Evolutionary conservation across 2,329 filamentous ascomycete genomes (phyloP).

Genomic region (Dothideomycetes sp.): DNA sequence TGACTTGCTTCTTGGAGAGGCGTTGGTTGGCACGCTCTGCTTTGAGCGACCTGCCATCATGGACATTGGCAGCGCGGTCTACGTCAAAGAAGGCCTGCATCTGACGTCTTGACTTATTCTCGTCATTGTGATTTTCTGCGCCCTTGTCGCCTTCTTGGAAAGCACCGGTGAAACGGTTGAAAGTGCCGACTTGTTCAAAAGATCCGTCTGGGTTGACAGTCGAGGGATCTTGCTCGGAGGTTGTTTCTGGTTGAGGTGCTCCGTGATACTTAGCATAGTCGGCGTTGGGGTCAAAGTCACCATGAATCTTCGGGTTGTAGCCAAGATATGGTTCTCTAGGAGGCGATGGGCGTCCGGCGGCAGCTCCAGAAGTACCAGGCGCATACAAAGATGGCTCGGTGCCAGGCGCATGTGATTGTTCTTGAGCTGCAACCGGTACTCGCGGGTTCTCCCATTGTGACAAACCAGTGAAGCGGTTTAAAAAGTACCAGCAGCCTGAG

Average conservation of each 20-base stretch:
- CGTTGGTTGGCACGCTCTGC: conserved; percentile 83
- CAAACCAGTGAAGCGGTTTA: conserved; percentile 66
- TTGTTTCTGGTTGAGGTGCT: conserved; percentile 24
- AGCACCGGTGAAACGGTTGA: conserved; percentile 83
- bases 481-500: conserved; percentile 68
- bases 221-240: conserved; percentile 19
- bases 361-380: conserved; percentile 9
- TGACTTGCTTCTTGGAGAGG: conserved; percentile 74
- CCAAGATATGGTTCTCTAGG: conserved; percentile 51
- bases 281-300: conserved; percentile 92
- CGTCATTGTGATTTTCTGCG: conserved; percentile 72
- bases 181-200: conserved; percentile 63
- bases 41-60: conserved; percentile 83
- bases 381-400: conserved; percentile 12
- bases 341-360: conserved; percentile 8
- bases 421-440: conserved; percentile 29
- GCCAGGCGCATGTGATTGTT: conserved; percentile 6
- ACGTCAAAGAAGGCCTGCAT: conserved; percentile 96
- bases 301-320: conserved; percentile 94
- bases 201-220: conserved; percentile 28
- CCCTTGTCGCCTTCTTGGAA: conserved; percentile 62
- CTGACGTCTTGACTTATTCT: conserved; percentile 77
- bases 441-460: conserved; percentile 85
- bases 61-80: conserved; percentile 81
- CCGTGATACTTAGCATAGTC: conserved; percentile 60